These are phyloP conservation scores for Suillus ampliporus DNA, from an alignment of 768 basidiomycete species.

Conservation along the genomic window DNA sequence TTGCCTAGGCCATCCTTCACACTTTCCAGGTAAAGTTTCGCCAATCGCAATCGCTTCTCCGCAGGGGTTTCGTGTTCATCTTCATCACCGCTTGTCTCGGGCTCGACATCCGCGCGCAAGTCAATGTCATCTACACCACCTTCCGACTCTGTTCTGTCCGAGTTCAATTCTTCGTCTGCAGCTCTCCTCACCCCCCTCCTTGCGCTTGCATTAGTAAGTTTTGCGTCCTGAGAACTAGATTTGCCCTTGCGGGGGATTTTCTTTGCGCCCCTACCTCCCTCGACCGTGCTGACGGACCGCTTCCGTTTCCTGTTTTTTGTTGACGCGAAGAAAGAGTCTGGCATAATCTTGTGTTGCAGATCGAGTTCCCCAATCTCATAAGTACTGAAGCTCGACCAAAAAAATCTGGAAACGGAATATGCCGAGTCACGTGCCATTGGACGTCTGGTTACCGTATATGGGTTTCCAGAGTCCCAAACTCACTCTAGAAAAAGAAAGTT, in stretches of 20 bases:
- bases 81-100: constrained; percentile 76
- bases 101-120: constrained; percentile 61
- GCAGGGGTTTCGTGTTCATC: constrained; percentile 90
- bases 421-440: constrained; percentile 20
- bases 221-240: constrained; percentile 14
- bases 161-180: constrained; percentile 68
- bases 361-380: neutral
- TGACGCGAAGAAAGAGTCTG: constrained; percentile 81
- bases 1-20: constrained; percentile 77
- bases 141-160: constrained; percentile 62
- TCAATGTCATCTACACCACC: constrained; percentile 76
- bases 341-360: constrained; percentile 51
- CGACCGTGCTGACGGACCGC: constrained; percentile 45
- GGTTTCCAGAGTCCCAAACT: neutral
- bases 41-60: constrained; percentile 89
- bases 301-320: constrained; percentile 68
- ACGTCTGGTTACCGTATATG: neutral
- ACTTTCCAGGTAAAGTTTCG: constrained; percentile 86
- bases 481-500: constrained; percentile 3
- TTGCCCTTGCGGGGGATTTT: constrained; percentile 26
- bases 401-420: constrained; percentile 26
- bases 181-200: constrained; percentile 28
- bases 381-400: constrained; percentile 18
- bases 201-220: constrained; percentile 29
- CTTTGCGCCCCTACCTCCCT: constrained; percentile 27